These are phyloP conservation scores for Gaultheria prostrata DNA, from an alignment of 148 eudicot species.

Conservation along the genomic window DNA sequence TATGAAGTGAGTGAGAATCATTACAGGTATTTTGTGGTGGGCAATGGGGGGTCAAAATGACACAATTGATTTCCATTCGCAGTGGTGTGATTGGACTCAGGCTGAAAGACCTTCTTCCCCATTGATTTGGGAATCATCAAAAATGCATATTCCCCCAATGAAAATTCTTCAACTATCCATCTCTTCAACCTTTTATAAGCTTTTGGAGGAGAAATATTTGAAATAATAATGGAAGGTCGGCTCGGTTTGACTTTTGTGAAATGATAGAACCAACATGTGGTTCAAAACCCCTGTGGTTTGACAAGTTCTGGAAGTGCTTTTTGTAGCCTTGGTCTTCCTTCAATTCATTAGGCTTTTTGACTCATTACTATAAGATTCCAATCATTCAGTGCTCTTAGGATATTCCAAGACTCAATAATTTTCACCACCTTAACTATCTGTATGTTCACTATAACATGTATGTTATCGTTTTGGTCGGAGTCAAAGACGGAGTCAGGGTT, in stretches of 20 bases:
- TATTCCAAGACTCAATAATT: not conserved
- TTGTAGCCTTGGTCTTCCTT: slow-evolving; percentile 2
- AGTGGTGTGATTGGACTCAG: slow-evolving; percentile 27
- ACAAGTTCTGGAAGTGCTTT: slow-evolving; percentile 3
- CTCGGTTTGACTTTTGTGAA: slow-evolving; percentile 19
- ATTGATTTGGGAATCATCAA: slow-evolving; percentile 22
- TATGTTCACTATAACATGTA: no score
- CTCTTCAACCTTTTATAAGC: not conserved
- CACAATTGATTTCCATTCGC: slow-evolving; percentile 32
- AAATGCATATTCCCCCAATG: not conserved
- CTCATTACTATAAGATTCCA: not conserved
- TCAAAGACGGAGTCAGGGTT: not conserved
- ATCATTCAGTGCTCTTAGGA: not conserved
- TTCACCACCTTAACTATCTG: not conserved
- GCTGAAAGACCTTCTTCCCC: slow-evolving; percentile 20
- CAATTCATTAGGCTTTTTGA: slow-evolving; percentile 11
- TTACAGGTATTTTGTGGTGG: slow-evolving; percentile 25
- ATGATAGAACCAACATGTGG: not conserved
- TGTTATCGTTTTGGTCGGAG: no score
- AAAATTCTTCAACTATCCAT: not conserved
- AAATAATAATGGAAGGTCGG: slow-evolving; percentile 18
- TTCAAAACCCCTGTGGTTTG: not conserved
- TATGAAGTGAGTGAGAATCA: slow-evolving; percentile 18
- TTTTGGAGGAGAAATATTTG: slow-evolving; percentile 1
- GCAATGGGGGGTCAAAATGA: slow-evolving; percentile 29